Percentiles rank a stretch among this genome's conserved stretches.
Conservation (phyloP, 148 eudicot genomes). For the Rhododendron ferrugineum region DNA sequence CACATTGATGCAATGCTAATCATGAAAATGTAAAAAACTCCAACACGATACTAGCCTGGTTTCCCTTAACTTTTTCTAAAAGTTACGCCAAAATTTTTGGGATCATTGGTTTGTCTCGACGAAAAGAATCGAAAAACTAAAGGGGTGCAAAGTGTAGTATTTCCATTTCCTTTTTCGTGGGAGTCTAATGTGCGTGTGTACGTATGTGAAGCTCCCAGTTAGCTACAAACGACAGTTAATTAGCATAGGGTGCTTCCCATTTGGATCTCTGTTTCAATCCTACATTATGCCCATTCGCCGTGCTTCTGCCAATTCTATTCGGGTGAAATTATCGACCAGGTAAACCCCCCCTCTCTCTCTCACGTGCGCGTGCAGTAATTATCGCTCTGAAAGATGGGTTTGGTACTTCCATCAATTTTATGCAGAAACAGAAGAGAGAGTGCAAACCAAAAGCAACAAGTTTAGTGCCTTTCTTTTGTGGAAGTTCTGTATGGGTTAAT, state of each 20-base stretch:
- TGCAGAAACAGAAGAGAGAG: not conserved
- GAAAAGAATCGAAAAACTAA: too few species aligned
- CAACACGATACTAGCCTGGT: too few species aligned
- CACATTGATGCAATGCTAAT: too few species aligned
- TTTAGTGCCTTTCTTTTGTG: not conserved
- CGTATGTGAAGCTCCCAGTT: not conserved
- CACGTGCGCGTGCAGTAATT: not conserved
- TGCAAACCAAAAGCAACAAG: not conserved
- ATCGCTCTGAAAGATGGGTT: not conserved
- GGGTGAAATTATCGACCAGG: not conserved
- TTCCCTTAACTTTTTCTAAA: too few species aligned
- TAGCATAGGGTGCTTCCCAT: not conserved
- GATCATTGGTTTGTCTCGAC: too few species aligned
- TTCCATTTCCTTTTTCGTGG: too few species aligned
- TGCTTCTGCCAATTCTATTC: not conserved
- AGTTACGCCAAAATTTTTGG: too few species aligned
- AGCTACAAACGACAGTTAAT: not conserved
- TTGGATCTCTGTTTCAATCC: not conserved
- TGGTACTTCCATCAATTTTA: not conserved
- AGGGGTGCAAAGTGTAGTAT: too few species aligned
- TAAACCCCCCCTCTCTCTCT: not conserved
- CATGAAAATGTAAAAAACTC: too few species aligned
- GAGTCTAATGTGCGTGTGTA: too few species aligned
- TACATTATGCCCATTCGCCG: not conserved
- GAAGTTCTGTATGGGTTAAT: not conserved